A percentile compares a stretch with the other conserved stretches of the same genome.
Evolutionary conservation across 78 protist species (phyloP).

Genomic region (Dictyostelium discoideum): dicty_2.7 NC_007090.3:4937501-4938000

Average conservation of each 20-base stretch:
- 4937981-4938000: neutral
- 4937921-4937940: neutral
- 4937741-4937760: neutral
- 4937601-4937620: neutral
- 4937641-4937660: neutral
- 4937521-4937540: neutral
- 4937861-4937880: conserved; percentile 15
- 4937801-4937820: no score
- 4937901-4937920: conserved; percentile 9
- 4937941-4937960: neutral
- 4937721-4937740: neutral
- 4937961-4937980: neutral
- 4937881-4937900: neutral
- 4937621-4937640: neutral
- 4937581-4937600: neutral
- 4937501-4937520: conserved; percentile 19
- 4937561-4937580: neutral
- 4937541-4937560: conserved; percentile 8
- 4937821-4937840: no score
- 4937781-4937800: neutral
- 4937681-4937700: neutral
- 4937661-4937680: neutral
- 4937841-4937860: neutral
- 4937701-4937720: neutral
- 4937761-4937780: neutral